A percentile compares a stretch with the other conserved stretches of the same genome.
These are phyloP conservation scores for Clathrospora elynae DNA, from an alignment of 2,329 filamentous ascomycete species.

Conservation along the genomic window DNA sequence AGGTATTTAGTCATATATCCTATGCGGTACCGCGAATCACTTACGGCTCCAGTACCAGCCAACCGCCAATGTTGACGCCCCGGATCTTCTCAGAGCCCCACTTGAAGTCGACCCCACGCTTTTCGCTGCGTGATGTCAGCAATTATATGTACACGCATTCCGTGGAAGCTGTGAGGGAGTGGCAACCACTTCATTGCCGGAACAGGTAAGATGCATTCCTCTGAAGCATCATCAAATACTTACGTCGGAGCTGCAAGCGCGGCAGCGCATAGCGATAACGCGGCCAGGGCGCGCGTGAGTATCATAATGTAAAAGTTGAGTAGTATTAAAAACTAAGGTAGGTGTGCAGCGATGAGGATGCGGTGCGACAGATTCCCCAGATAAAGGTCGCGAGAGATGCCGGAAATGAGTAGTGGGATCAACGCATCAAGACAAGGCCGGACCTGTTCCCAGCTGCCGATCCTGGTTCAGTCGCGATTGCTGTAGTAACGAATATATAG, in stretches of 20 bases:
- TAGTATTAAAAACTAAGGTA: slow-evolving; percentile 14
- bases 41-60: slow-evolving; percentile 56
- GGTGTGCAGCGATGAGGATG: slow-evolving; percentile 12
- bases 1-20: slow-evolving; percentile 1
- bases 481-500: slow-evolving; percentile 5
- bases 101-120: slow-evolving; percentile 50
- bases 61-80: slow-evolving; percentile 58
- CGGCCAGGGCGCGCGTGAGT: slow-evolving; percentile 27
- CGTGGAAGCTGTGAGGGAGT: slow-evolving; percentile 1
- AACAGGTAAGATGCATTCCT: slow-evolving; percentile 9
- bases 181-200: background rate
- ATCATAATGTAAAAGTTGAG: slow-evolving; percentile 30
- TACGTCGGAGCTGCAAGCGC: slow-evolving; percentile 40
- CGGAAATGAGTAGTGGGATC: slow-evolving; percentile 9
- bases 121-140: slow-evolving; percentile 33
- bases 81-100: slow-evolving; percentile 58
- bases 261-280: slow-evolving; percentile 29
- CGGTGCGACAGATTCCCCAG: slow-evolving; percentile 11
- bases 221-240: slow-evolving; percentile 19
- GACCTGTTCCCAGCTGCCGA: slow-evolving; percentile 15
- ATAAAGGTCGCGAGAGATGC: slow-evolving; percentile 13
- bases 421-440: slow-evolving; percentile 9
- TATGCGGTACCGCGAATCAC: slow-evolving; percentile 11
- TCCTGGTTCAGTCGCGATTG: slow-evolving; percentile 4
- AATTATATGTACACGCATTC: background rate